Conservation (phyloP, 139 green algal genomes). For the Tetradesmus lagerheimii region DNA sequence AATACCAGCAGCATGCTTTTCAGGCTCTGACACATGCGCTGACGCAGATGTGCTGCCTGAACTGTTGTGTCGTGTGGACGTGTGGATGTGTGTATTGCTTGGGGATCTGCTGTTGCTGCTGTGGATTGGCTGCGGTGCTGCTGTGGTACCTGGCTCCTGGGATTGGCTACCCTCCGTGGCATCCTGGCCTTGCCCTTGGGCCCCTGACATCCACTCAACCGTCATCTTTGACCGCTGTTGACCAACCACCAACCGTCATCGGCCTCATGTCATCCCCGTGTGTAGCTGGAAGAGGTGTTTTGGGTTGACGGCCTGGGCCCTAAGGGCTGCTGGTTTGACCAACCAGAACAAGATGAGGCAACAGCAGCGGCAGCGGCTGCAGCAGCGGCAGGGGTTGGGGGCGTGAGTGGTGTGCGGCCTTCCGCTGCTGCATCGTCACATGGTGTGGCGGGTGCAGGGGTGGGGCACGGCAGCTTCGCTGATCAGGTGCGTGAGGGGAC, state of each 20-base stretch:
- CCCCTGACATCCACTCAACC: not conserved
- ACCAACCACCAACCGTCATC: no score
- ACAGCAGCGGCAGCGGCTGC: not conserved
- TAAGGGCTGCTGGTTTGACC: not conserved
- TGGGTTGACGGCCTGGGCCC: constrained; percentile 39
- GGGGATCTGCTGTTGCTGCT: not conserved
- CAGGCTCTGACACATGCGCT: not conserved
- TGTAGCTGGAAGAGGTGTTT: constrained; percentile 41
- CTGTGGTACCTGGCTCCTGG: not conserved
- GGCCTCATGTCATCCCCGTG: not conserved
- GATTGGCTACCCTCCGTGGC: not conserved
- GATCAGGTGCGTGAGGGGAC: constrained; percentile 28
- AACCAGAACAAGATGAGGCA: not conserved
- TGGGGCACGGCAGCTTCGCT: constrained; percentile 38
- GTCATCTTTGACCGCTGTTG: not conserved
- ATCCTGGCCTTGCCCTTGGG: not conserved
- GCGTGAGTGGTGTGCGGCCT: not conserved
- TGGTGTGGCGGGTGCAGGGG: not conserved
- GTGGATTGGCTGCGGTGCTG: constrained; percentile 10
- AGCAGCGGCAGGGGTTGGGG: not conserved
- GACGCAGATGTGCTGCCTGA: not conserved
- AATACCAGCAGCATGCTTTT: not conserved
- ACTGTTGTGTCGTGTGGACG: not conserved
- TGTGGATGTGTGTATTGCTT: not conserved
- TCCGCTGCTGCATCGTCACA: not conserved